Base-by-base conservation (phyloP, 495 filamentous ascomycete genomes). In the Xylaria palmicola region DNA sequence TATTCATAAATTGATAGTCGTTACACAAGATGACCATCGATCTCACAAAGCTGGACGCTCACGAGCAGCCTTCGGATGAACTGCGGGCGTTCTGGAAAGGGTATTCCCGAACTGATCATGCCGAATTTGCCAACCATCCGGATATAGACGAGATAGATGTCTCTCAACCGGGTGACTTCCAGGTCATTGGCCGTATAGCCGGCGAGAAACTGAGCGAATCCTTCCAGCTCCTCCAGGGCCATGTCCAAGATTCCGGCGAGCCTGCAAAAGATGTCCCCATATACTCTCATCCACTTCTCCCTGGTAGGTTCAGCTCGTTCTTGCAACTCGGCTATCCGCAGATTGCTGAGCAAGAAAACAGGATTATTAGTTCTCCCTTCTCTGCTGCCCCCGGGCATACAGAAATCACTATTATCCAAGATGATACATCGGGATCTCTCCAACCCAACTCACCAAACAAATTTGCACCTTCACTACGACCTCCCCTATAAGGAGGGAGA, bases 341-440 rank as follows among this genome's bases (percentile, higher is more conserved):
- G 17, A 32, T 45, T 57, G 43, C 39, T 62, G 59, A 63, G 19
- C 34, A 24, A 22, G 59, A 9, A 30, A 15, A 36, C 66, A 95
- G 91, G 90, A 55, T 81, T 97, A 10, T 79, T 86, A 34, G 83
- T 97, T 60, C 76, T 90, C 22, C 92, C 93, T 55, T 81, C 81
- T 9, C 71, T 96, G 0, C 74, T 96, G 36, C 88, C 91, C 9
- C 79, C 82, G 13, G 70, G 76, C 4, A 79, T 88, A 20, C 93
- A 98, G 73, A 77, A 79, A 56, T 70, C 76, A 17, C 77, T 97
- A 6, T 77, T 97, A 5, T 81, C 75, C 12, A 81, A 82, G 24
- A 74, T 97, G 64, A 76, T 96, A 30, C 91, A 95, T 71, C 84
- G 88, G 37, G 90, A 96, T 72, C 83, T 97, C 13, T 88, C 88